phyloP scores from a whole-genome alignment of 2,329 filamentous ascomycete species.

The Hypoxylon sp. region DNA sequence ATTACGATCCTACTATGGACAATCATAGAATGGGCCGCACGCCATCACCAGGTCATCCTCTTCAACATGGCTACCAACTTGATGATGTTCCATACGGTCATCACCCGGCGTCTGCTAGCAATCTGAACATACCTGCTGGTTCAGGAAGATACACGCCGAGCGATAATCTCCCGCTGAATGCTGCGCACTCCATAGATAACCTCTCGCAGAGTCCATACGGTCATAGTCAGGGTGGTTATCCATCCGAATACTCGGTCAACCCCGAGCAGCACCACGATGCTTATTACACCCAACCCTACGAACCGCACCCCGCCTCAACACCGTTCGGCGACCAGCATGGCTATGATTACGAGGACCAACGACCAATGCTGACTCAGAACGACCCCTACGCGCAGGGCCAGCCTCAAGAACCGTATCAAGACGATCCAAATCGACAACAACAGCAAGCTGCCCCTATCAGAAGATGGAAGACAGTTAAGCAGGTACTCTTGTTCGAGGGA shows the following conservation, averaged over 20 bases:
- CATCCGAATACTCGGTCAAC: conserved; percentile 80
- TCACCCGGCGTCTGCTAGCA: conserved; percentile 58
- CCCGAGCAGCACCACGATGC: conserved; percentile 89
- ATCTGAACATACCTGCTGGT: conserved; percentile 79
- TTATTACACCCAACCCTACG: conserved; percentile 88
- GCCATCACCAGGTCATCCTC: conserved; percentile 82
- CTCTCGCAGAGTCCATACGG: conserved; percentile 64
- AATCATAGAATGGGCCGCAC: conserved; percentile 70
- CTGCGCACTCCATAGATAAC: conserved; percentile 74
- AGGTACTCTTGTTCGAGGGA: conserved; percentile 96
- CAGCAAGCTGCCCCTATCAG: conserved; percentile 74
- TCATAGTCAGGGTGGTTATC: conserved; percentile 66
- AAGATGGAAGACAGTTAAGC: conserved; percentile 98
- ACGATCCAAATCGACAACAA: conserved; percentile 58
- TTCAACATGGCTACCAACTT: conserved; percentile 83
- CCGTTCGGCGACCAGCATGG: conserved; percentile 73
- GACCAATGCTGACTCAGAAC: conserved; percentile 81
- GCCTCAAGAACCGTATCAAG: conserved; percentile 61
- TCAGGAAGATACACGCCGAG: conserved; percentile 72
- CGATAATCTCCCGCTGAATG: conserved; percentile 86
- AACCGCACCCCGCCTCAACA: conserved; percentile 72
- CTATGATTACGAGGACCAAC: conserved; percentile 79
- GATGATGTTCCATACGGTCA: conserved; percentile 80
- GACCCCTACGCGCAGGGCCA: conserved; percentile 61
- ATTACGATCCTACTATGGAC: conserved; percentile 74